A percentile compares a stretch with the other conserved stretches of the same genome.
These are phyloP conservation scores for Trebouxia sp. DNA, from an alignment of 139 green algal species.

Conservation along the genomic window DNA sequence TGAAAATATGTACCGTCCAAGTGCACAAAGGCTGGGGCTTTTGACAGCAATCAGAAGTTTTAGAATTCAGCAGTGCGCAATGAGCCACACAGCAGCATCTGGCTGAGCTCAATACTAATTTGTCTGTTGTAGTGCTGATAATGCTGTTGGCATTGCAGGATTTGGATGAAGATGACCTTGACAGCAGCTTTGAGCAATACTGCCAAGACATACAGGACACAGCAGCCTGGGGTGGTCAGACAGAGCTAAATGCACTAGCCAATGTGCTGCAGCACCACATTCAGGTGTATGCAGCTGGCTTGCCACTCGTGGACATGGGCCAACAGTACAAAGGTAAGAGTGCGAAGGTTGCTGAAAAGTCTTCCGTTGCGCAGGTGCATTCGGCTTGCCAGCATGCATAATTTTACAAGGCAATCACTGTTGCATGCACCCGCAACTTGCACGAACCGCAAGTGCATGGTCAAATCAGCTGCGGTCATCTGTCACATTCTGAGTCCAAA, in stretches of 20 bases:
- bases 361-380: background rate
- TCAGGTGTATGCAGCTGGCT: slow-evolving; percentile 69
- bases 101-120: background rate
- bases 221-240: slow-evolving; percentile 89
- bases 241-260: slow-evolving; percentile 85
- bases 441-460: no score
- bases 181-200: slow-evolving; percentile 59
- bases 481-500: no score
- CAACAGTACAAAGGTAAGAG: slow-evolving; percentile 54
- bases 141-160: slow-evolving; percentile 33
- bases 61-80: no score
- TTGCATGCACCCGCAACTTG: no score
- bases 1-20: no score
- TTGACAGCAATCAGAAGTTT: no score
- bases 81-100: background rate
- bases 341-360: background rate
- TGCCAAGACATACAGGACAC: slow-evolving; percentile 75
- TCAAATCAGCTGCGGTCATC: no score
- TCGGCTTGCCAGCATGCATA: background rate
- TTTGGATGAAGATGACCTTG: slow-evolving; percentile 33
- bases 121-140: background rate
- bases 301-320: slow-evolving; percentile 72
- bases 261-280: slow-evolving; percentile 69
- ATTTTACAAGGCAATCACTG: no score
- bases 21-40: no score